These are phyloP conservation scores for Zelonia costaricensis DNA, from an alignment of 208 protist species.

Conservation along the genomic window DNA sequence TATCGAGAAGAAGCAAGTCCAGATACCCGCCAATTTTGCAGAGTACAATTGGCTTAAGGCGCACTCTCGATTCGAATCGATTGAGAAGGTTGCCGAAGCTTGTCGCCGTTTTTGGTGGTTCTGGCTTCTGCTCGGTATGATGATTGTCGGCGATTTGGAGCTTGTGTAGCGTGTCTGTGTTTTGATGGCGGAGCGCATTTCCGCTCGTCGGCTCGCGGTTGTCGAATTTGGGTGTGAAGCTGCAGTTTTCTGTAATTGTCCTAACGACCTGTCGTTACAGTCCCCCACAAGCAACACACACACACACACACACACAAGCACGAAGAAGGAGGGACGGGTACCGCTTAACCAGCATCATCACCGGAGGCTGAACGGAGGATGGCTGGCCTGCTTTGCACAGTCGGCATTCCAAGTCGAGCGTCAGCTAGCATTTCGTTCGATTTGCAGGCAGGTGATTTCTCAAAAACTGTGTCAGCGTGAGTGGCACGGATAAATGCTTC, in stretches of 20 bases:
- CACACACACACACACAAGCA: neutral
- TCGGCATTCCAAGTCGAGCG: too few species aligned
- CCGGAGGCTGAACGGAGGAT: too few species aligned
- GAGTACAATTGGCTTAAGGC: slow-evolving; percentile 84
- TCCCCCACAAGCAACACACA: neutral
- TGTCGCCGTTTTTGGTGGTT: slow-evolving; percentile 84
- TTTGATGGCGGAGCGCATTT: neutral
- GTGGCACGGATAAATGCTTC: too few species aligned
- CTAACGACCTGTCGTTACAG: slow-evolving; percentile 4
- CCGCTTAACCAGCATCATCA: too few species aligned
- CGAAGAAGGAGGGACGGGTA: too few species aligned
- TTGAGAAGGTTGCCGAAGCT: slow-evolving; percentile 55
- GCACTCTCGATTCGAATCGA: slow-evolving; percentile 57
- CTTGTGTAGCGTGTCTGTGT: slow-evolving; percentile 39
- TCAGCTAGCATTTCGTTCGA: too few species aligned
- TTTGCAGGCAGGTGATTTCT: too few species aligned
- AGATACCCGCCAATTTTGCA: slow-evolving; percentile 85
- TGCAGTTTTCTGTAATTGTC: slow-evolving; percentile 3
- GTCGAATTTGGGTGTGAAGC: too few species aligned
- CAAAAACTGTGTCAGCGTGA: too few species aligned
- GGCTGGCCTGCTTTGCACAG: too few species aligned
- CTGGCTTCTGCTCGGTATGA: slow-evolving; percentile 78
- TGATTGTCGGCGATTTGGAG: slow-evolving; percentile 84
- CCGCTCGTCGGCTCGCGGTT: neutral
- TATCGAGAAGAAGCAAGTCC: slow-evolving; percentile 72